These are phyloP conservation scores for Suillus placidus DNA, from an alignment of 768 basidiomycete species.

Conservation along the genomic window DNA sequence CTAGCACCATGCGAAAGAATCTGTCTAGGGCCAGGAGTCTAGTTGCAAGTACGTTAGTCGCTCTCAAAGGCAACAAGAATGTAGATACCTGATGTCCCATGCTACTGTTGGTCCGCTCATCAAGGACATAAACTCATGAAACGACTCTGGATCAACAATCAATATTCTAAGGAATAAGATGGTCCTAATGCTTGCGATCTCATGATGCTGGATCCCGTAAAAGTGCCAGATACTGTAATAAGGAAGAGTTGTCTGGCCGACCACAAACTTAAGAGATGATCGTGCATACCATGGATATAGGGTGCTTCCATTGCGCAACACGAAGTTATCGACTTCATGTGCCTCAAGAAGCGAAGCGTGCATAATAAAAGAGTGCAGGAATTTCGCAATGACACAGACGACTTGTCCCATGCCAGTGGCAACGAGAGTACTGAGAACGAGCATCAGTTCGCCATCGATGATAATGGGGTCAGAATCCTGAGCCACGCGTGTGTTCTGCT, in stretches of 20 bases:
- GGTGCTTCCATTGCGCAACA: slow-evolving; percentile 59
- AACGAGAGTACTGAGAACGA: slow-evolving; percentile 54
- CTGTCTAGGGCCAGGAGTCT: slow-evolving; percentile 27
- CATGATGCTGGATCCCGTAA: slow-evolving; percentile 61
- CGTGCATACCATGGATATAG: slow-evolving; percentile 58
- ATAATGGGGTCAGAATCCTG: slow-evolving; percentile 59
- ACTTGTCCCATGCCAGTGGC: slow-evolving; percentile 51
- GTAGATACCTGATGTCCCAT: slow-evolving; percentile 28
- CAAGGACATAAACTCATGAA: slow-evolving; percentile 52
- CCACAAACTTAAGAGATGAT: not conserved
- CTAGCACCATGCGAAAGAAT: slow-evolving; percentile 66
- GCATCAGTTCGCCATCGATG: slow-evolving; percentile 58
- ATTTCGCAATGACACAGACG: slow-evolving; percentile 58
- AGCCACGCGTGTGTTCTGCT: slow-evolving; percentile 43
- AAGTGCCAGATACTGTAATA: slow-evolving; percentile 63
- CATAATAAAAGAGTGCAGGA: slow-evolving; percentile 60
- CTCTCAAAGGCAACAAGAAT: slow-evolving; percentile 31
- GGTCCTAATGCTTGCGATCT: slow-evolving; percentile 56
- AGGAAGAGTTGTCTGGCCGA: slow-evolving; percentile 3
- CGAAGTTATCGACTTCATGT: slow-evolving; percentile 74
- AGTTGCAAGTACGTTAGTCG: slow-evolving; percentile 45
- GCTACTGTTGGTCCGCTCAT: slow-evolving; percentile 10
- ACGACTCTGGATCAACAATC: slow-evolving; percentile 64
- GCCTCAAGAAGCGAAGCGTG: slow-evolving; percentile 63
- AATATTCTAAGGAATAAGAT: slow-evolving; percentile 60